A percentile compares a stretch with the other conserved stretches of the same genome.
These are phyloP conservation scores for Acaromyces ingoldii DNA, from an alignment of 1,284 basidiomycete species.

Conservation along the genomic window DNA sequence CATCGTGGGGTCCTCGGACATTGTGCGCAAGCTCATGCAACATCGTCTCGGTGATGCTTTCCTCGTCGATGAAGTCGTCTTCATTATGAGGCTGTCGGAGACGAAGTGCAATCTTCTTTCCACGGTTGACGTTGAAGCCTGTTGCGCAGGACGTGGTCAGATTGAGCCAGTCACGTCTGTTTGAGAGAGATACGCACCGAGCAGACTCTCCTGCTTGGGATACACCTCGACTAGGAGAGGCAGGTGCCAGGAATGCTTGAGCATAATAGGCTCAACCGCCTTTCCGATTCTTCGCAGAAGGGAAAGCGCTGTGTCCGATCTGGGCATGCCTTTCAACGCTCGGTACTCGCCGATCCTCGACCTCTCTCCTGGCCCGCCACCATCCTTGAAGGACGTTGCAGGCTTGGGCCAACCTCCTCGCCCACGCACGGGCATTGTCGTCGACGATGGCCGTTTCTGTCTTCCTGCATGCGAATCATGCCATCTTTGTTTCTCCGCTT, in stretches of 20 bases:
- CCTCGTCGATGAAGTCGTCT: conserved; percentile 11
- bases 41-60: conserved; percentile 24
- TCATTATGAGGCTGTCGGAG: conserved; percentile 12
- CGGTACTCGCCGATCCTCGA: conserved; percentile 17
- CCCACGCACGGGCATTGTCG: neutral
- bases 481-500: too few species aligned
- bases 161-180: too few species aligned
- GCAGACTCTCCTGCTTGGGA: conserved; percentile 13
- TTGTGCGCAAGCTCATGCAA: conserved; percentile 38
- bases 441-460: neutral
- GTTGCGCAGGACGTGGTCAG: too few species aligned
- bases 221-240: conserved; percentile 25
- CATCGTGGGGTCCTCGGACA: conserved; percentile 31
- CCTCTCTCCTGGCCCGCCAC: neutral
- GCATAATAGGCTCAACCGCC: conserved; percentile 23
- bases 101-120: conserved; percentile 27
- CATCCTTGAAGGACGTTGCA: neutral
- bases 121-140: conserved; percentile 29
- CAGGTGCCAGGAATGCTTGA: conserved; percentile 17
- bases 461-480: too few species aligned
- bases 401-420: conserved; percentile 3
- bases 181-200: neutral
- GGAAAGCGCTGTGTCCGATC: conserved; percentile 14
- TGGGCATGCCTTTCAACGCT: conserved; percentile 11
- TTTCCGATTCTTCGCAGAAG: conserved; percentile 19